Base-by-base conservation (phyloP, 805 yeast species). In the Lipomyces sp. region DNA sequence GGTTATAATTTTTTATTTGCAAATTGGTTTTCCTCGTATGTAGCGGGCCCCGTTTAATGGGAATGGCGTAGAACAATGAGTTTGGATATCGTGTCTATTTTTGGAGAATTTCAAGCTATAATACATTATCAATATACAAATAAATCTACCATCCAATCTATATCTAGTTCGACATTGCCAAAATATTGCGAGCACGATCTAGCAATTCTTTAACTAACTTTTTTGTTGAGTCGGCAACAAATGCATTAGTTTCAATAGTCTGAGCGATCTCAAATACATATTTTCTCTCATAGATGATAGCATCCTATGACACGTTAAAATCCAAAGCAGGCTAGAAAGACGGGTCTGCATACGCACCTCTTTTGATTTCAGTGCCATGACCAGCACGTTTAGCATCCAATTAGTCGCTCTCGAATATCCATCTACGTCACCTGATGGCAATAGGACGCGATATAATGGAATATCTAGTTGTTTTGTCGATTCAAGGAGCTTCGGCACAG, bases 311-410 rank as follows among this genome's bases (percentile, higher is more conserved):
- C 34, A 32, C 7, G 54, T 51, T 51, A 51, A 18, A 24, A 51
- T 29, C 8, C 13, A 24, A 29, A 18, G 30, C 29, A 18, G 32
- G 37, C n/a, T n/a, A 15, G n/a, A 5, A 35, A 10, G n/a, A 10
- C 7, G 30, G 24, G 54, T 53, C 8, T 32, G 37, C 11, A 3
- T 13, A 53, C 64, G 7, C 48, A 64, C 67, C 64, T 51, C 35
- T 13, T 51, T 50, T 18, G 63, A 39, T 30, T 45, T 57, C 53
- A 66, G 35, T 2, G 65, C 64, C 6, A 30, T 48, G 2, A 15
- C 53, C 24, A 67, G 60, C 13, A 59, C 50, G n/a, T 35, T 53
- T 4, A 64, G 51, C 57, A 67, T 42, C 71, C 71, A 67, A 18
- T 64, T 62, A 10, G 58, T 59, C 42, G 34, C 59, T 29, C 53